Conservation (phyloP, 2,329 filamentous ascomycete species). For the Paecilomyces sp. region DNA sequence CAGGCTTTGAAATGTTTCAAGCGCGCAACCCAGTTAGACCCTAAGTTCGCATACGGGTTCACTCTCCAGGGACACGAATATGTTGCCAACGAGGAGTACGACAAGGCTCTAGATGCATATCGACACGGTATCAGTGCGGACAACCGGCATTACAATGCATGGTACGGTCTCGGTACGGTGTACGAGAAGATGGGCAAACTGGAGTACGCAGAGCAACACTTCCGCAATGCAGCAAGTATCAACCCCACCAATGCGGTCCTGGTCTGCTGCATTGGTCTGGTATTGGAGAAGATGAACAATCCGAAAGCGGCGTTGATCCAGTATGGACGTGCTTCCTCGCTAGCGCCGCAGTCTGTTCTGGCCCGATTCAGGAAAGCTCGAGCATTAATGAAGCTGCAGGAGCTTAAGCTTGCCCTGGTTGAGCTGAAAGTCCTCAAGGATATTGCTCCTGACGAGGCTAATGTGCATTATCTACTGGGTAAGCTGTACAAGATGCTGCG, state of each 20-base stretch:
- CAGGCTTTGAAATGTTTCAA: slow-evolving; percentile 93
- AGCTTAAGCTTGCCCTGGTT: slow-evolving; percentile 62
- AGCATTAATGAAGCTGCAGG: slow-evolving; percentile 68
- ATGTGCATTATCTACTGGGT: slow-evolving; percentile 90
- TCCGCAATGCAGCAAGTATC: slow-evolving; percentile 77
- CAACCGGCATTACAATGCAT: slow-evolving; percentile 92
- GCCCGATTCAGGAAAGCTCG: slow-evolving; percentile 91
- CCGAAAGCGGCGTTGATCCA: slow-evolving; percentile 69
- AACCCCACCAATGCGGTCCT: slow-evolving; percentile 92
- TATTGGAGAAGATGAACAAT: slow-evolving; percentile 83
- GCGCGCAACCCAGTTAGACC: slow-evolving; percentile 81
- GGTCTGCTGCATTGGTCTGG: slow-evolving; percentile 84
- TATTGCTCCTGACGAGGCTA: slow-evolving; percentile 86
- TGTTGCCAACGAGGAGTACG: slow-evolving; percentile 92
- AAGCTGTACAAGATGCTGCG: slow-evolving; percentile 52
- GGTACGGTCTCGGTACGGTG: slow-evolving; percentile 77
- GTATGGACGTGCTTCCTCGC: slow-evolving; percentile 72
- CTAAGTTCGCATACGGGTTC: slow-evolving; percentile 89
- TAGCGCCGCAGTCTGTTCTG: slow-evolving; percentile 74
- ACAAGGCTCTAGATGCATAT: slow-evolving; percentile 85
- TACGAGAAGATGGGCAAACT: slow-evolving; percentile 88
- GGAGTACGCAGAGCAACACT: slow-evolving; percentile 86
- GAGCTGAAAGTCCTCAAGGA: slow-evolving; percentile 88
- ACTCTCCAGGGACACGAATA: slow-evolving; percentile 95
- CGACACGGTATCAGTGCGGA: slow-evolving; percentile 80